Percentiles rank a stretch among this genome's conserved stretches.
phyloP scores from a whole-genome alignment of 352 stramenopile species.

The Phytophthora pluvialis region DNA sequence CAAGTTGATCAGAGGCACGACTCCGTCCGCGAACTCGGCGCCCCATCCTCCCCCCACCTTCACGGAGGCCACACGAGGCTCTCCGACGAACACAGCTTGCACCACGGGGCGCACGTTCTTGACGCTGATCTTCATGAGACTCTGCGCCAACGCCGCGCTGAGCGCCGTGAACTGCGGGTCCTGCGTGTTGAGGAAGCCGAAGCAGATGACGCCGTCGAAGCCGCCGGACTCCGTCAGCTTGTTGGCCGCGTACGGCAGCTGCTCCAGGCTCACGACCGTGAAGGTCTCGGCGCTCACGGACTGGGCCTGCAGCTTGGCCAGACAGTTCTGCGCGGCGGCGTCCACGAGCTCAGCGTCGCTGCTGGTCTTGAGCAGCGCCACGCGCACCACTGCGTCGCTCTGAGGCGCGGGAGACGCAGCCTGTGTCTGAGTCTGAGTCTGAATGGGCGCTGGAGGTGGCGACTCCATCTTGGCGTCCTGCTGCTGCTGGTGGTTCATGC shows the following conservation, averaged over 20 bases:
- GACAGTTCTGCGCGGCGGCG: conserved; percentile 66
- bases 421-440: conserved; percentile 29
- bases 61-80: conserved; percentile 73
- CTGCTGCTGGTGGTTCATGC: conserved; percentile 25
- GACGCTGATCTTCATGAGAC: conserved; percentile 87
- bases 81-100: conserved; percentile 80
- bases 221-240: conserved; percentile 72
- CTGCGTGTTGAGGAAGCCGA: conserved; percentile 75
- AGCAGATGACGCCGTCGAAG: conserved; percentile 81
- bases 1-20: conserved; percentile 68
- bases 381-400: conserved; percentile 38
- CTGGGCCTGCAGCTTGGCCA: conserved; percentile 35
- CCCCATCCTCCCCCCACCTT: conserved; percentile 79
- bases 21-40: conserved; percentile 63
- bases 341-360: conserved; percentile 76
- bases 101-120: conserved; percentile 82
- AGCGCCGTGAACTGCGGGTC: conserved; percentile 73
- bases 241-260: conserved; percentile 84
- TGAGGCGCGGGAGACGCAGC: conserved; percentile 22
- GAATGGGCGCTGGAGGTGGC: conserved; percentile 33
- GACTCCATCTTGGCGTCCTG: conserved; percentile 29
- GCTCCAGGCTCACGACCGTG: conserved; percentile 69
- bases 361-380: conserved; percentile 84
- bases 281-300: conserved; percentile 64
- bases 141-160: conserved; percentile 62